Base-by-base conservation (phyloP, 768 basidiomycete genomes). In the Suillus decipiens region DNA sequence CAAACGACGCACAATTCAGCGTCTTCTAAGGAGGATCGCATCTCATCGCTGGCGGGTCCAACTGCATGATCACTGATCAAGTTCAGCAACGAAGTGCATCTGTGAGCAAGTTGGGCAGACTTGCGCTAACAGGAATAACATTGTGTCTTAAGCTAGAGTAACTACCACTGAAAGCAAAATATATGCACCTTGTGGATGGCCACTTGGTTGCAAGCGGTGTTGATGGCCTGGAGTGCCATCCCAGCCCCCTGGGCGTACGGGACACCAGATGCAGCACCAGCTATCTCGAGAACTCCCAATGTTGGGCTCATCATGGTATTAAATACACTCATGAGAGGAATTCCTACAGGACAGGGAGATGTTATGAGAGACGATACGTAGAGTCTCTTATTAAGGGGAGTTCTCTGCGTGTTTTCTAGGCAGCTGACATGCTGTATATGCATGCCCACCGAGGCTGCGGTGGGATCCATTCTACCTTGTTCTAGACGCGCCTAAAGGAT, bases 221-320 rank as follows among this genome's bases (percentile, higher is more conserved):
- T 72, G 63, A 86, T 84, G 61, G 81, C 77, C 64, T 81, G 75
- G 10, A 85, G 66, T 0, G 79, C 64, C 60, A 78, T 71, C 7
- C 80, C 81, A 19, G 78, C 80, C 4, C 81, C 76, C 0, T 81
- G 76, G 33, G 79, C 78, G 50, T 79, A 81, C 6, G 84, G 84
- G 3, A 82, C 73, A 54, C 83, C 82, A 2, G 73, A 77, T 0
- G 80, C 57, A 15, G 80, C 73, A 14, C 79, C 81, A n/a, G 78
- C 81, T 39, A 84, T 64, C 60, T 82, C 79, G 8, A 82, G 72
- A 15, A 67, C 75, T 17, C 72, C 70, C 17, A 77, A 22, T 2
- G 69, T 19, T 0, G 75, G 39, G 12, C 50, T 63, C 12, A 74
- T 57, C 19, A 66, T 15, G 12, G 31, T 57, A 5, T 45, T 28